phyloP scores from a whole-genome alignment of 139 green algal species.

The Tetradesmus lagerheimii region DNA sequence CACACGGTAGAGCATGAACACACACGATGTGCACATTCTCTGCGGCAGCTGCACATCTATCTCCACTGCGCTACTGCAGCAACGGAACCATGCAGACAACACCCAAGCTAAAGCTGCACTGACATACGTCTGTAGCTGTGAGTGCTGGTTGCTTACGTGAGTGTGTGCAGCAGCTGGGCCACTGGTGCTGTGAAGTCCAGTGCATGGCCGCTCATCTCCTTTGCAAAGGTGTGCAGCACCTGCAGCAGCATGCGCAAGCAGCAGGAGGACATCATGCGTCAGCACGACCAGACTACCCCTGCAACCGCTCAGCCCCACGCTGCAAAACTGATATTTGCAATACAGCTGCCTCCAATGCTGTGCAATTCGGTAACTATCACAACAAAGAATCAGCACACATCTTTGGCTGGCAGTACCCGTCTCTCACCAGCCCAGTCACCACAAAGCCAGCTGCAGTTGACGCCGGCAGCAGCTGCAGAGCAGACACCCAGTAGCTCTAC shows the following conservation, averaged over 20 bases:
- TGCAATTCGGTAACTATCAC: too few relatives aligned
- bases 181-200: constrained; percentile 41
- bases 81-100: too few relatives aligned
- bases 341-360: not conserved
- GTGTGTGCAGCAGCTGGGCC: constrained; percentile 16
- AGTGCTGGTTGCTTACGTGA: not conserved
- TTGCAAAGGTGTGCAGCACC: constrained; percentile 50
- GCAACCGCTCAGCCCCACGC: too few relatives aligned
- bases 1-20: too few relatives aligned
- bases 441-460: constrained; percentile 54
- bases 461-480: constrained; percentile 33
- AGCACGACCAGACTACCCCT: not conserved
- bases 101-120: not conserved
- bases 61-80: too few relatives aligned
- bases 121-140: not conserved
- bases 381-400: too few relatives aligned
- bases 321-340: not conserved
- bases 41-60: not conserved
- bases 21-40: too few relatives aligned
- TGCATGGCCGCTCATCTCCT: constrained; percentile 44
- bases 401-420: not conserved
- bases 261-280: not conserved
- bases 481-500: not conserved
- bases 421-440: constrained; percentile 37
- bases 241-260: constrained; percentile 18